Base-by-base conservation (phyloP, 352 stramenopile genomes). In the Phytophthora macrochlamydospora region DNA sequence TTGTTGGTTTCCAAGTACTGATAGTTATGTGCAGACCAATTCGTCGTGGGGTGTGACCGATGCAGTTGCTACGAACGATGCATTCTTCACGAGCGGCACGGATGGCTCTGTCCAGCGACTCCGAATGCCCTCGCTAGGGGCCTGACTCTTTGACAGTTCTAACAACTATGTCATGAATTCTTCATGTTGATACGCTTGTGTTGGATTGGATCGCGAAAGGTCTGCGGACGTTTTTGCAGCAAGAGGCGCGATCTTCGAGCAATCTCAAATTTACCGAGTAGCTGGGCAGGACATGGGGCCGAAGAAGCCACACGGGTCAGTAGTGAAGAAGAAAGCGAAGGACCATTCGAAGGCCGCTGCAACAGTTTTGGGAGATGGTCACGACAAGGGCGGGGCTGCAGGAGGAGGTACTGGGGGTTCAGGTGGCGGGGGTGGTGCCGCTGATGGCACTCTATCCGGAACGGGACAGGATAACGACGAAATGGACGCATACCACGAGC, bases 21-120 rank as follows among this genome's bases (percentile, higher is more conserved):
- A 33, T 32, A 29, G 12, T 30, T 31, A 44, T 7, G 29, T 49
- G 8, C 44, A 92, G 87, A 94, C 88, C 11, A 93, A 86, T 40
- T 91, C 81, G 8, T 94, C 84, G 24, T 93, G 87, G 78, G 88
- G 88, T 4, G 86, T 96, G 57, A 94, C 86, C 0, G 86, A 96
- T 65, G 85, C 88, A 0, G 68, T 94, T 14, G 88, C 87, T 2
- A 94, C 83, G 2, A 78, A 91, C 50, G 78, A 91, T 7, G 89
- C 85, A 40, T 96, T 94, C 69, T 96, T 91, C 63, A 91, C 87
- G 28, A 93, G 86, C 32, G 83, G 85, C 67, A 93, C 85, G 11
- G 88, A 96, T 61, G 88, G 88, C 18, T 92, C 87, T 0, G 74
- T 96, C 14, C 88, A 96, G 59, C 83, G 87, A 54, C 85, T 91